These are phyloP conservation scores for Stevia rebaudiana DNA, from an alignment of 140 eudicot species.

Conservation along the genomic window DNA sequence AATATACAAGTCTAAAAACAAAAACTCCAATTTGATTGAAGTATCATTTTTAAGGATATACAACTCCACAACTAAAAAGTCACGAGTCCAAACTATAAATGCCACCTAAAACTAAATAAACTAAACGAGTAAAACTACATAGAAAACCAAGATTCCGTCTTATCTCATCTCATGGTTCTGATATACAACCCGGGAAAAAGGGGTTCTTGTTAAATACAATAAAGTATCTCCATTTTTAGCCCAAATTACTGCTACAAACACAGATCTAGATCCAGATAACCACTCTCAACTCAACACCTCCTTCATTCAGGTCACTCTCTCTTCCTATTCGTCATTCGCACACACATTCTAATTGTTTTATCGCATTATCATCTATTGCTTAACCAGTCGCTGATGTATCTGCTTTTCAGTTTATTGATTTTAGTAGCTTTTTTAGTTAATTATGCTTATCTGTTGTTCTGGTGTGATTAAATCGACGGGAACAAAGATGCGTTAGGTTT, in stretches of 20 bases:
- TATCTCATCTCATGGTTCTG: no score
- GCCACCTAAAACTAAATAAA: no score
- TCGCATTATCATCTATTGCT: conserved; percentile 8
- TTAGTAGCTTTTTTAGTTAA: background rate
- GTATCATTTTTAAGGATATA: no score
- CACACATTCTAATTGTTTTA: background rate
- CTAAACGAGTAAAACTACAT: no score
- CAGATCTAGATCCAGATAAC: conserved; percentile 35
- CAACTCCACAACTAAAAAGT: no score
- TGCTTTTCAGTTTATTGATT: background rate
- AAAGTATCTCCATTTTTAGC: background rate
- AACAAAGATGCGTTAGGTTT: conserved; percentile 5
- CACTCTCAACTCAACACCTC: background rate
- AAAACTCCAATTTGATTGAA: no score
- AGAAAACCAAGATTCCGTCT: no score
- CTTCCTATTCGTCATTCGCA: background rate
- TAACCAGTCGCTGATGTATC: background rate
- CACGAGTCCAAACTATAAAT: no score
- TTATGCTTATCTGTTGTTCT: conserved; percentile 9
- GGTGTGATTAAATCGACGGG: background rate
- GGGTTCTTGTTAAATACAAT: background rate
- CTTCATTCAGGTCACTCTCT: conserved; percentile 15
- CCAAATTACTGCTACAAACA: conserved; percentile 12
- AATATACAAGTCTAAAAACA: no score
- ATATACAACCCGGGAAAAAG: background rate